phyloP scores from a whole-genome alignment of 495 filamentous ascomycete genomes.

The Penicillium fimorum region DNA sequence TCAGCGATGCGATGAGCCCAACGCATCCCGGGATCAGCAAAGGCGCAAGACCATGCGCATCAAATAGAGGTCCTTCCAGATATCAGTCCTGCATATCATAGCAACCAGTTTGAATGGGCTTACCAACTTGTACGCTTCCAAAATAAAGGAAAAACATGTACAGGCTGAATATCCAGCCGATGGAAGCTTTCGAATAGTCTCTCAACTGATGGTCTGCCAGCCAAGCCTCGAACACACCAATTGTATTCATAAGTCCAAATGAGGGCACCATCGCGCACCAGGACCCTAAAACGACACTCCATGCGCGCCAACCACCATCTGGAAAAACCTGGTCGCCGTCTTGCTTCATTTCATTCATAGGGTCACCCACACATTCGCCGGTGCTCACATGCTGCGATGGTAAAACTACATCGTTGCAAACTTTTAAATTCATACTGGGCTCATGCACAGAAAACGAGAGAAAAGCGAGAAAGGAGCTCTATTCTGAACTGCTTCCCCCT shows the following conservation, averaged over 20 bases:
- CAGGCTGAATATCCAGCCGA: constrained; percentile 51
- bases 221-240: constrained; percentile 54
- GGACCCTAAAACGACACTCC: constrained; percentile 22
- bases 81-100: not conserved
- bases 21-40: constrained; percentile 21
- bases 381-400: no score
- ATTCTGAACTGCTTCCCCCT: no score
- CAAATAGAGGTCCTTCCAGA: constrained; percentile 21
- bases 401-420: no score
- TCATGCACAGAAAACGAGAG: no score
- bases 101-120: not conserved
- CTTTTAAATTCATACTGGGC: no score
- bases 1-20: constrained; percentile 27
- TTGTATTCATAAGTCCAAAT: constrained; percentile 53
- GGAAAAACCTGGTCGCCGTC: constrained; percentile 7
- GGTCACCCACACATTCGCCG: no score
- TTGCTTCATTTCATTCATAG: no score
- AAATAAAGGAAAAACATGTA: constrained; percentile 24
- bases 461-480: no score
- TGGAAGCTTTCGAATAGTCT: constrained; percentile 36
- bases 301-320: constrained; percentile 24
- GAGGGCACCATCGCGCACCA: constrained; percentile 23
- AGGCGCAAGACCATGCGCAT: constrained; percentile 20
- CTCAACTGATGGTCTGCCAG: constrained; percentile 48
- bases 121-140: constrained; percentile 22